Evolutionary conservation across 1,284 basidiomycete genomes (phyloP).

Genomic region (Ceratobasidium sp.): DNA sequence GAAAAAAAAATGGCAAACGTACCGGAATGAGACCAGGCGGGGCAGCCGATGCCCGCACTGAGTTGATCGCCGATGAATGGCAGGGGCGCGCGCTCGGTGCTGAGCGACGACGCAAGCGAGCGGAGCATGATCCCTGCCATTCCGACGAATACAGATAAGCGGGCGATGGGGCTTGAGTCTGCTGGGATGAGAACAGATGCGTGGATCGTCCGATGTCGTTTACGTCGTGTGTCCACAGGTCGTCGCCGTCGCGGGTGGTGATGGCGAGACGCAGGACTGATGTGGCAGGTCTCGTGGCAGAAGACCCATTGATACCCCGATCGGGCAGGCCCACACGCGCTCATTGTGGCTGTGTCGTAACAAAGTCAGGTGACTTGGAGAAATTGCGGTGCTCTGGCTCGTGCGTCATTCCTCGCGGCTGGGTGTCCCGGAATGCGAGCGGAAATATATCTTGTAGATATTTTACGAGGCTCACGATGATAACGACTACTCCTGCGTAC

Average conservation of each 20-base stretch:
- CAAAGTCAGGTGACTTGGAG: constrained; percentile 23
- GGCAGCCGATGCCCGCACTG: background rate
- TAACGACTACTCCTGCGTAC: background rate
- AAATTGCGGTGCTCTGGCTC: background rate
- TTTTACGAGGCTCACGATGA: background rate
- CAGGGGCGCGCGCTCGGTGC: constrained; percentile 33
- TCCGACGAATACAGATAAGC: constrained; percentile 35
- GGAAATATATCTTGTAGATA: background rate
- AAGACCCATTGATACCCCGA: constrained; percentile 17
- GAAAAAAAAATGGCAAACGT: background rate
- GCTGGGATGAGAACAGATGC: background rate
- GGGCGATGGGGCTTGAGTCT: no score
- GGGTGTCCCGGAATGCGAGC: background rate
- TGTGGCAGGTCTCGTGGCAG: constrained; percentile 14
- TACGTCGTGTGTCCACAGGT: background rate
- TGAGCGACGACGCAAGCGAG: constrained; percentile 30
- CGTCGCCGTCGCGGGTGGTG: constrained; percentile 31
- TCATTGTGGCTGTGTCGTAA: constrained; percentile 14
- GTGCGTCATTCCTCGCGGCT: background rate
- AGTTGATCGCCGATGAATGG: constrained; percentile 33
- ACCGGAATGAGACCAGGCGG: constrained; percentile 15
- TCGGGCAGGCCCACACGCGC: constrained; percentile 15
- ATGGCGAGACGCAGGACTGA: constrained; percentile 28
- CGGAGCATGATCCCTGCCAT: constrained; percentile 44
- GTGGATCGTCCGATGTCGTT: background rate